Evolutionary conservation across 352 stramenopile genomes (phyloP), one percentile per base, ranked within the genome.

Genomic region (Phytophthora sp.): DNA sequence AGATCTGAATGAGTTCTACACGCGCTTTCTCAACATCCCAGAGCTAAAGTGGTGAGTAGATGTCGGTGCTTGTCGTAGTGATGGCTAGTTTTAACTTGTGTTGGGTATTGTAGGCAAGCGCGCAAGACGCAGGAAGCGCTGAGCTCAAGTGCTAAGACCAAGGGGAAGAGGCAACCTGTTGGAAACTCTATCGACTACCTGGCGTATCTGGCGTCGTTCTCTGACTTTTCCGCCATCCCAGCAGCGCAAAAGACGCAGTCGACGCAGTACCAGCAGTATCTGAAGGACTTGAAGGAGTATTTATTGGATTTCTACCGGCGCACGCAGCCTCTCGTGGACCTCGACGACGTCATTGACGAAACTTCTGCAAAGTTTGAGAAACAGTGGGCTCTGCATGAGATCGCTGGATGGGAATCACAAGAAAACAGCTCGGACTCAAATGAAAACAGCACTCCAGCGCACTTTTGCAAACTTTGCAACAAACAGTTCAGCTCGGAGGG

Each of bases 1-100:
- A n/a, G 90, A 97, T 61, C 51, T 97, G 28, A 86, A 96, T 56
- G 77, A 88, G 64, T 88, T 94, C 53, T 93, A 95, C 72, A 55
- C 70, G 52, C 74, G 79, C 15, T 97, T 87, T 45, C 49, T 95
- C 45, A 95, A 96, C 58, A 73, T 89, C 13, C 71, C 77, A 20
- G 75, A 77, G 44, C 80, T 91, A n/a, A 78, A 88, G 56, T 73
- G 52, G 68, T 76, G 20, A 37, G 43, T 58, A 32, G 18, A 13
- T 45, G 27, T 17, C 44, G 5, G 8, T 52, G 4, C 10, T 18
- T 54, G 13, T 24, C 39, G 13, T 17, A 3, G 15, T 48, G 24
- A 13, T 48, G 13, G 44, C 43, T 41, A 3, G 53, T 31, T 23
- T 35, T 11, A 30, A 37, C n/a, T 37, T 42, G 20, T 6, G 0